phyloP scores from a whole-genome alignment of 768 basidiomycete genomes.

The Cystobasidium ongulense region DNA sequence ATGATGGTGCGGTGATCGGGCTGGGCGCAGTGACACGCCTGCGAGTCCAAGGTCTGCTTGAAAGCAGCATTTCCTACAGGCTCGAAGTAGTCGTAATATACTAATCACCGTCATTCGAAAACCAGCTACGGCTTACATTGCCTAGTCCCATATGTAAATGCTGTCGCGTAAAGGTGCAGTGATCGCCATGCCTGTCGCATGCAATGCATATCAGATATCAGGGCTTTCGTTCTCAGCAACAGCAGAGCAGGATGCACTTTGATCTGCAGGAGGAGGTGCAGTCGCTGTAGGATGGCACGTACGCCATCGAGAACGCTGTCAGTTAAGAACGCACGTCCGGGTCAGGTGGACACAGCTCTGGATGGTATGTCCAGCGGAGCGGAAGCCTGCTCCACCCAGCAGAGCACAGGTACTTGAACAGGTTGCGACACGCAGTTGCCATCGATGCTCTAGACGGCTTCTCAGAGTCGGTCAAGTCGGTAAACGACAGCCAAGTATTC shows the following conservation, averaged over 20 bases:
- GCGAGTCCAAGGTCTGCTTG: too few relatives aligned
- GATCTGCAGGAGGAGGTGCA: slow-evolving; percentile 43
- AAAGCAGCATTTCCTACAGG: too few relatives aligned
- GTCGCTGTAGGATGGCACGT: slow-evolving; percentile 21
- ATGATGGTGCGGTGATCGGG: too few relatives aligned
- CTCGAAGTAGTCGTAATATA: too few relatives aligned
- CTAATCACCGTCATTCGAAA: too few relatives aligned
- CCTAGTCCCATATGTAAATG: too few relatives aligned
- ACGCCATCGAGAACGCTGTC: slow-evolving; percentile 2
- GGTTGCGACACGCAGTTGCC: slow-evolving; percentile 52
- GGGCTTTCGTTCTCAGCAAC: neutral
- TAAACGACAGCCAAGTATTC: slow-evolving; percentile 61
- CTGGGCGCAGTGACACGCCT: too few relatives aligned
- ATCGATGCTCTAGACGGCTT: slow-evolving; percentile 71
- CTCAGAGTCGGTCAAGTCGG: slow-evolving; percentile 65
- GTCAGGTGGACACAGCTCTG: slow-evolving; percentile 1
- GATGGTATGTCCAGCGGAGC: neutral
- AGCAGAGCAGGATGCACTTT: slow-evolving; percentile 39
- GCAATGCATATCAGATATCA: neutral
- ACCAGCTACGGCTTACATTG: too few relatives aligned
- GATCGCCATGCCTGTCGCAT: neutral
- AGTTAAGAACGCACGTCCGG: neutral
- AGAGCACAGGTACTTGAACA: neutral
- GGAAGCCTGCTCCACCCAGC: neutral
- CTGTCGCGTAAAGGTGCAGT: too few relatives aligned